These are phyloP conservation scores for Alternaria atra DNA, from an alignment of 2,329 filamentous ascomycete genomes.

Conservation along the genomic window DNA sequence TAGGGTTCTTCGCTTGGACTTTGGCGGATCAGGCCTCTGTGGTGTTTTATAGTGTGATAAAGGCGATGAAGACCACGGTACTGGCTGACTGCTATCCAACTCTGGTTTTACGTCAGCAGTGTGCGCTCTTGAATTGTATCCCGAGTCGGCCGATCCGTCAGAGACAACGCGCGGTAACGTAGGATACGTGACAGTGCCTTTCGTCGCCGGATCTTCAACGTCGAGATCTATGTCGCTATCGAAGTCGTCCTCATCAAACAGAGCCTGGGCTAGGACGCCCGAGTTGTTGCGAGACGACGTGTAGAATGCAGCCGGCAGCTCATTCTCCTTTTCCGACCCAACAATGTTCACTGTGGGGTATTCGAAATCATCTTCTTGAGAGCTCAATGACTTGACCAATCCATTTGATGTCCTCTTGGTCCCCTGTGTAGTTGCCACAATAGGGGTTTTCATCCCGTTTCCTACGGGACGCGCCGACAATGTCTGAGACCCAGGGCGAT, in stretches of 20 bases:
- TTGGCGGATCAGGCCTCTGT: slow-evolving; percentile 24
- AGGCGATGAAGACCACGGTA: slow-evolving; percentile 79
- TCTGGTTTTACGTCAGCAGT: slow-evolving; percentile 29
- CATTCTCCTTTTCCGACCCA: slow-evolving; percentile 39
- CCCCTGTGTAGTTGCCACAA: slow-evolving; percentile 37
- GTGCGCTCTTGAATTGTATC: slow-evolving; percentile 37
- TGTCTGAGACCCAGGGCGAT: slow-evolving; percentile 45
- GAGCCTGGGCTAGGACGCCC: slow-evolving; percentile 33
- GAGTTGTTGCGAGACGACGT: slow-evolving; percentile 24
- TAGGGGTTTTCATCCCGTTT: slow-evolving; percentile 43
- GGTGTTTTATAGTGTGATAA: slow-evolving; percentile 54
- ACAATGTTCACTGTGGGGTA: slow-evolving; percentile 40
- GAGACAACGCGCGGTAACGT: slow-evolving; percentile 40
- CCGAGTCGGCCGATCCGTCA: slow-evolving; percentile 49
- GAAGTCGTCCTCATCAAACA: slow-evolving; percentile 82
- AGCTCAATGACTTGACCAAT: slow-evolving; percentile 54
- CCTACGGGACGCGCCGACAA: slow-evolving; percentile 43
- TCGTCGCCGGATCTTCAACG: slow-evolving; percentile 67
- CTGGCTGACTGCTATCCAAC: slow-evolving; percentile 61
- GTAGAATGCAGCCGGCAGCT: slow-evolving; percentile 24
- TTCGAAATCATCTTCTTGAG: slow-evolving; percentile 45
- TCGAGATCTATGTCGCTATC: slow-evolving; percentile 84
- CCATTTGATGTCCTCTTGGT: slow-evolving; percentile 59
- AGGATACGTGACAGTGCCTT: slow-evolving; percentile 54
- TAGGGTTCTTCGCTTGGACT: slow-evolving; percentile 55